Evolutionary conservation across 495 filamentous ascomycete genomes (phyloP), one percentile per base, ranked within the genome.

Genomic region (Saxophila tyrrhenica): DNA sequence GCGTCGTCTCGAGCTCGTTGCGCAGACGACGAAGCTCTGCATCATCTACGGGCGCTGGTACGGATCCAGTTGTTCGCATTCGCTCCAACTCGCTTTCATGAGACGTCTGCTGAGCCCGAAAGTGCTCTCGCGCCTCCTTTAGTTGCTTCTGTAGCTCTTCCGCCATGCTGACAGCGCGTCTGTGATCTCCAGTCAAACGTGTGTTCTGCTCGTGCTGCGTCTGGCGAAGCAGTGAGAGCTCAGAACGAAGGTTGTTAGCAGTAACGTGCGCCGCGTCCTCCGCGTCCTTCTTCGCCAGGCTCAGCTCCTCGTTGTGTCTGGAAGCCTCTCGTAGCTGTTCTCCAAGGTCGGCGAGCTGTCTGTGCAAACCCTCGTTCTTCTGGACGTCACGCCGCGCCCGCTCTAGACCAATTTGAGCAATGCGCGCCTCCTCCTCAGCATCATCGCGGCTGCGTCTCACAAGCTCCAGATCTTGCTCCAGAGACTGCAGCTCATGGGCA

Each of bases 371-470:
- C 29, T 35, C 13, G 29, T 35, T 35, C 29, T 13, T 35, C 7
- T 13, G 29, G 13, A n/a, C n/a, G n/a, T n/a, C n/a, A n/a, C n/a
- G n/a, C n/a, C n/a, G n/a, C n/a, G n/a, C n/a, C n/a, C n/a, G n/a
- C 11, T 56, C 47, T 45, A 44, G 19, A 22, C 62, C 62, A 25
- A 57, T 49, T 8, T 48, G 39, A 50, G 54, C 50, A 23, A 47
- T 20, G 10, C 48, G 41, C 7, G 57, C 57, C 9, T 44, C 16
- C 25, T 59, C 51, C 22, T 55, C 51, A 8, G 57, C 51, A 8
- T 58, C 55, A 8, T 50, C 51, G 20, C 45, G 25, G n/a, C 20
- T 39, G 2, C 51, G 45, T 21, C 39, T 29, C 39, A n/a, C 51
- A 5, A 50, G 44, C 24, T 55, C 51, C 2, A 59, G 46, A 2